Conservation (phyloP, 805 yeast genomes). For the Starmerella sp. region DNA sequence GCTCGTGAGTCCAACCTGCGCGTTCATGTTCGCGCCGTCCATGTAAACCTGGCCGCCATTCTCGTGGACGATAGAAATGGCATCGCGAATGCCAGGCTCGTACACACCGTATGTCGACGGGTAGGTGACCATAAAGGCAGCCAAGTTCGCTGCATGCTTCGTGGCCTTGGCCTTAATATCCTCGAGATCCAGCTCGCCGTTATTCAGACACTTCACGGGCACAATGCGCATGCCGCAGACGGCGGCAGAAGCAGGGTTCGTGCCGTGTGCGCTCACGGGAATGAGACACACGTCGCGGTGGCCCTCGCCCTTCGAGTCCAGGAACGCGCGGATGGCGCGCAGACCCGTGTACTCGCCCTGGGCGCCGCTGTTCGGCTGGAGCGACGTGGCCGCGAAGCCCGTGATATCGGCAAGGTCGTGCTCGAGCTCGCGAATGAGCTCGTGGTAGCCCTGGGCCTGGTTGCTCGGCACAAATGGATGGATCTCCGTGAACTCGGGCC, state of each 20-base stretch:
- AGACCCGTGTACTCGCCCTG: constrained; percentile 97
- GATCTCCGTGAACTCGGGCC: constrained; percentile 80
- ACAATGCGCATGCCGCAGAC: constrained; percentile 94
- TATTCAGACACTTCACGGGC: constrained; percentile 71
- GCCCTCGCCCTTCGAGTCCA: constrained; percentile 56
- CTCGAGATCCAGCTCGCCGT: constrained; percentile 75
- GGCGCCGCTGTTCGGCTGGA: constrained; percentile 97
- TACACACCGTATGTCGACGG: constrained; percentile 96
- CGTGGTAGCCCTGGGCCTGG: constrained; percentile 81
- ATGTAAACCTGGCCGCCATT: constrained; percentile 92
- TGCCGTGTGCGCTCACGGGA: constrained; percentile 97
- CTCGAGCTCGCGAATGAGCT: constrained; percentile 65
- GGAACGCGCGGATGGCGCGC: constrained; percentile 69
- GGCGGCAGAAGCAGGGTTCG: constrained; percentile 97
- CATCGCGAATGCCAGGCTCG: constrained; percentile 79
- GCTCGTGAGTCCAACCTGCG: constrained; percentile 93
- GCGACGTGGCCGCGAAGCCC: constrained; percentile 80
- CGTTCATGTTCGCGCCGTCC: constrained; percentile 99
- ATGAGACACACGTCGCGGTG: constrained; percentile 79
- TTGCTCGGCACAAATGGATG: constrained; percentile 89
- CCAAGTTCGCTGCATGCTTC: constrained; percentile 56
- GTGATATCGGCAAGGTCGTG: constrained; percentile 81
- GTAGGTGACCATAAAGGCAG: constrained; percentile 92
- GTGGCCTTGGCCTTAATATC: constrained; percentile 67
- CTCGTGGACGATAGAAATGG: constrained; percentile 72